These are phyloP conservation scores for Syzygium syzygioides DNA, from an alignment of 441 rosid genomes.

Conservation along the genomic window DNA sequence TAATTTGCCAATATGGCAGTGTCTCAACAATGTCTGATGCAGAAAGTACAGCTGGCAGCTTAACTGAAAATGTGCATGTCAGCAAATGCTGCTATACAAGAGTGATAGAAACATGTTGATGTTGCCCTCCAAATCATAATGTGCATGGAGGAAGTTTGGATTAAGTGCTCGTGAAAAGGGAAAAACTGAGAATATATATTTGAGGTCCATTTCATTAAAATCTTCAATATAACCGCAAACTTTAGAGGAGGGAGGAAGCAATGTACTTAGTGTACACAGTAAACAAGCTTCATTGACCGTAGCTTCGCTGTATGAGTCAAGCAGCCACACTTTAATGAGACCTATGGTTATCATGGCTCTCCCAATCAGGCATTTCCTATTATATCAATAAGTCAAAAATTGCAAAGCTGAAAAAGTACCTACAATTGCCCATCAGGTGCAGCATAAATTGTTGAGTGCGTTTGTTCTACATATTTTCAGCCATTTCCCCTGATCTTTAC, in stretches of 20 bases:
- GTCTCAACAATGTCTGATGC: neutral
- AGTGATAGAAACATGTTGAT: neutral
- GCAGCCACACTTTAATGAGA: neutral
- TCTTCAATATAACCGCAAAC: neutral
- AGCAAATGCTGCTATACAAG: neutral
- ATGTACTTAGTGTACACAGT: neutral
- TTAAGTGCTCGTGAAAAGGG: neutral
- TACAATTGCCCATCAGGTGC: neutral
- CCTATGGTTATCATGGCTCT: neutral
- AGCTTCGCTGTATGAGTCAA: neutral
- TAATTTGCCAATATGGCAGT: neutral
- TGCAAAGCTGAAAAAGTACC: neutral
- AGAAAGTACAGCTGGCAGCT: neutral
- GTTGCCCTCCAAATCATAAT: neutral
- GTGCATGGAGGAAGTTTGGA: neutral
- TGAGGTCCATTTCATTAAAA: neutral
- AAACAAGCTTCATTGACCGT: neutral
- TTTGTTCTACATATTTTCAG: neutral
- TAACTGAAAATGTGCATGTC: neutral
- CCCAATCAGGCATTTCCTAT: neutral
- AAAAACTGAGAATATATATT: neutral
- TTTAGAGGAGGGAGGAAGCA: neutral
- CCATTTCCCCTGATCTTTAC: neutral
- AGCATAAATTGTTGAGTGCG: neutral
- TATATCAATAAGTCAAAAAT: neutral